Conservation (phyloP, 1,284 basidiomycete species). For the Flammula alnicola region DNA sequence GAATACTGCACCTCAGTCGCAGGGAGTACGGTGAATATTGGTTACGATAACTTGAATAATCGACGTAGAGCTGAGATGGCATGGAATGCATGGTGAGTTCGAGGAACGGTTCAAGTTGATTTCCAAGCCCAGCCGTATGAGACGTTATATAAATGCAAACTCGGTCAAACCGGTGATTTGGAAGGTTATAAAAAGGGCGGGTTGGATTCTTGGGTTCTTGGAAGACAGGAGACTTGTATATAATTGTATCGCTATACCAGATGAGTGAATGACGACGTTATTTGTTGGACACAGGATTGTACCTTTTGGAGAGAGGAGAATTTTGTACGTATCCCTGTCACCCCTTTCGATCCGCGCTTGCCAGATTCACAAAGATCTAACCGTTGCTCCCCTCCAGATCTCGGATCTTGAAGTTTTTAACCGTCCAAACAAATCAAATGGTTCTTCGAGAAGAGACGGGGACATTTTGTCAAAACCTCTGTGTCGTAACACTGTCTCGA, state of each 20-base stretch:
- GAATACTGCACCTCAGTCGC: slow-evolving; percentile 3
- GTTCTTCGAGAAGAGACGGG: not conserved
- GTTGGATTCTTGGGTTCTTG: slow-evolving; percentile 13
- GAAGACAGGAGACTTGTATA: slow-evolving; percentile 10
- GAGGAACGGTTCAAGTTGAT: not conserved
- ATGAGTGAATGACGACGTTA: slow-evolving; percentile 5
- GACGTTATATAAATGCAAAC: slow-evolving; percentile 11
- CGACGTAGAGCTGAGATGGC: slow-evolving; percentile 2
- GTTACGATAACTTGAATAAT: no score
- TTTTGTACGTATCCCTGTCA: slow-evolving; percentile 24
- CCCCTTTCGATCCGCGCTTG: slow-evolving; percentile 17
- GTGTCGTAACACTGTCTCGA: slow-evolving; percentile 1
- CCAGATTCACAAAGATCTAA: slow-evolving; percentile 24
- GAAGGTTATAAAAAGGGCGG: slow-evolving; percentile 6
- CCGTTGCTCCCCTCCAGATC: slow-evolving; percentile 1
- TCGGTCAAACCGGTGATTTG: slow-evolving; percentile 19
- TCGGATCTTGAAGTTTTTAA: slow-evolving; percentile 10
- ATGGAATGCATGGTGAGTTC: not conserved
- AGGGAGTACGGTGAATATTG: slow-evolving; percentile 7
- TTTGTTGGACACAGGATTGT: slow-evolving; percentile 8
- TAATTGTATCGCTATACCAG: slow-evolving; percentile 7
- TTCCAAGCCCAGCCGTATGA: not conserved
- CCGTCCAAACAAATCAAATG: not conserved
- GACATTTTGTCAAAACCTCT: not conserved
- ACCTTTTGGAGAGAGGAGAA: slow-evolving; percentile 12